phyloP scores from a whole-genome alignment of 371 early-diverging fungal species.

The Mortierella sp. region DNA sequence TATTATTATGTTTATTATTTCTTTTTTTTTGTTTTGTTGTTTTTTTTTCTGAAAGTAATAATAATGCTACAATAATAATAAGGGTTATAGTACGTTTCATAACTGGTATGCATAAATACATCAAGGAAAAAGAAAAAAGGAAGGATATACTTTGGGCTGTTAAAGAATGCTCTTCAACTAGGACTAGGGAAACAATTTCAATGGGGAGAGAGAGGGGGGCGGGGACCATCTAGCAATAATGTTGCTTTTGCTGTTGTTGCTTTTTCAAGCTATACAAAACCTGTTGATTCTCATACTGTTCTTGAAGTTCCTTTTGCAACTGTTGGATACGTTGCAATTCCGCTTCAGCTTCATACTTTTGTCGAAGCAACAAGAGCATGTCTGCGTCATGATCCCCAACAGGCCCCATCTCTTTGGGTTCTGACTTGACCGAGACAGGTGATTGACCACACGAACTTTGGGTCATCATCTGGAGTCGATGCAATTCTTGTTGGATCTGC shows the following conservation, averaged over 20 bases:
- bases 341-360: constrained; percentile 20
- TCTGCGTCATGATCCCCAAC: not conserved
- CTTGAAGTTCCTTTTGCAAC: constrained; percentile 13
- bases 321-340: constrained; percentile 30
- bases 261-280: constrained; percentile 10
- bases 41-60: not conserved
- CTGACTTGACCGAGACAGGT: not conserved
- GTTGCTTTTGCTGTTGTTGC: constrained; percentile 14
- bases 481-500: constrained; percentile 16
- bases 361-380: constrained; percentile 19
- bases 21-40: constrained; percentile 1
- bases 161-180: no score
- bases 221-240: not conserved
- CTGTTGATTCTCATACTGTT: constrained; percentile 30
- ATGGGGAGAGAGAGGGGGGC: no score
- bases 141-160: no score
- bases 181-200: no score
- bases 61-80: not conserved
- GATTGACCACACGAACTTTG: not conserved
- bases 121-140: no score
- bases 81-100: not conserved
- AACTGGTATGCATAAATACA: constrained; percentile 1
- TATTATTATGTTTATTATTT: not conserved
- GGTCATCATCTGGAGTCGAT: constrained; percentile 18
- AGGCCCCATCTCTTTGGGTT: not conserved